These are phyloP conservation scores for Coprinopsis sp. DNA, from an alignment of 768 basidiomycete species.

Conservation along the genomic window DNA sequence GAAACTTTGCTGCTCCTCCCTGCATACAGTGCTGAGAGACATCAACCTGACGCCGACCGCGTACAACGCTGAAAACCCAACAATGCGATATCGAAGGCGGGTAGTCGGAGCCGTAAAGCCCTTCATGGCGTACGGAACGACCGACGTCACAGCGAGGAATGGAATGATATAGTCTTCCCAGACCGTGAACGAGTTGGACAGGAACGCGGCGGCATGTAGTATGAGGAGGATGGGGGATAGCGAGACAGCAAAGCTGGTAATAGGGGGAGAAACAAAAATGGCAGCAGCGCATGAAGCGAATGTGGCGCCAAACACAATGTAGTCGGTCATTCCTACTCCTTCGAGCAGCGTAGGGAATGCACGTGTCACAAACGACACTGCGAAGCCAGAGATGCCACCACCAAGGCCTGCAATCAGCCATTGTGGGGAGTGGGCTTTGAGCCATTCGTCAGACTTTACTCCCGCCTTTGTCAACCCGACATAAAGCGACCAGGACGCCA, in stretches of 20 bases:
- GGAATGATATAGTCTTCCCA: slow-evolving; percentile 89
- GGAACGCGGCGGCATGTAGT: slow-evolving; percentile 72
- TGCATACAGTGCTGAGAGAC: slow-evolving; percentile 78
- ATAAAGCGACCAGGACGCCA: slow-evolving; percentile 55
- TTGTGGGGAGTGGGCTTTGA: slow-evolving; percentile 25
- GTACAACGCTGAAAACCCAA: slow-evolving; percentile 65
- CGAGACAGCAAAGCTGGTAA: slow-evolving; percentile 23
- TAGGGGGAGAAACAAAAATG: slow-evolving; percentile 37
- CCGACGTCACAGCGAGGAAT: slow-evolving; percentile 65
- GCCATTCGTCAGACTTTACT: slow-evolving; percentile 41
- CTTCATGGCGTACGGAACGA: slow-evolving; percentile 54
- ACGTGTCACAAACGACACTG: slow-evolving; percentile 12
- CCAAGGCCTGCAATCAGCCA: slow-evolving; percentile 33
- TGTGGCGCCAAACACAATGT: slow-evolving; percentile 43
- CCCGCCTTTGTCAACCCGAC: slow-evolving; percentile 31
- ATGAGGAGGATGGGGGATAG: slow-evolving; percentile 46
- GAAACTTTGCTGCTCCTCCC: slow-evolving; percentile 91
- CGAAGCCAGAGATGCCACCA: slow-evolving; percentile 32
- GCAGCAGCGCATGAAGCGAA: slow-evolving; percentile 44
- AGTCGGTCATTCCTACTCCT: slow-evolving; percentile 49
- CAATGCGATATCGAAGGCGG: slow-evolving; percentile 69
- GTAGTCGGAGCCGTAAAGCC: slow-evolving; percentile 46
- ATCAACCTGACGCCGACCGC: slow-evolving; percentile 71
- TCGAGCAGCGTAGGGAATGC: slow-evolving; percentile 30
- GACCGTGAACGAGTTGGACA: slow-evolving; percentile 95